Base-by-base conservation (phyloP, 352 stramenopile genomes). In the Plasmopara halstedii region DNA sequence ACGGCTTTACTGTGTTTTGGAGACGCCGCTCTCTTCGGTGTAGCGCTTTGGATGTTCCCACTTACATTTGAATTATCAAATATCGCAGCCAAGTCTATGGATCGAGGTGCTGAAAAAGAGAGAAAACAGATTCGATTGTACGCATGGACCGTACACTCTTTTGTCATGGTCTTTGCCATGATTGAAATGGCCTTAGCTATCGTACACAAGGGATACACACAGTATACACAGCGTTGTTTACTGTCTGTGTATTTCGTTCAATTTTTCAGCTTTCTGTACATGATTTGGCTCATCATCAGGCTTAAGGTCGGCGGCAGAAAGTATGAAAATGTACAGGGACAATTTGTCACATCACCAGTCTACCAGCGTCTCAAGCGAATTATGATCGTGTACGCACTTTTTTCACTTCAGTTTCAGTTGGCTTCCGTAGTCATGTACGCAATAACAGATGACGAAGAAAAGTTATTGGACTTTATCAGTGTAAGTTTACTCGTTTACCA, bases 351-450 rank as follows among this genome's bases (percentile, higher is more conserved):
- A 1, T 87, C 75, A 2, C 75, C 75, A 6, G 58, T 87, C n/a
- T 87, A 87, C 42, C 57, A 76, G 42, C 63, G 75, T 27, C 70
- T 87, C 45, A 77, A 85, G 53, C 57, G 55, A 13, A 85, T 87
- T 55, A 70, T 87, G 69, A 54, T 85, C 13, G 68, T 87, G 19
- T 87, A 83, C 38, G 64, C 60, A 2, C 2, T 79, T 6, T 87
- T 83, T 29, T 67, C 67, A 6, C 55, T 83, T 37, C 76, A 84
- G 43, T 85, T 72, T 44, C 66, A 83, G 39, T n/a, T 77, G 23
- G 68, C 53, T 15, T 77, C 66, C 0, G 63, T 75, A 7, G 45
- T 75, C 48, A 70, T 76, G 46, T 73, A 76, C 56, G 63, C 57
- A 1, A 56, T 43, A 20, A 47, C 54, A 6, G 53, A 61, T 9